Base-by-base conservation (phyloP, 345 rosid species). In the Lepidium didymum region DNA sequence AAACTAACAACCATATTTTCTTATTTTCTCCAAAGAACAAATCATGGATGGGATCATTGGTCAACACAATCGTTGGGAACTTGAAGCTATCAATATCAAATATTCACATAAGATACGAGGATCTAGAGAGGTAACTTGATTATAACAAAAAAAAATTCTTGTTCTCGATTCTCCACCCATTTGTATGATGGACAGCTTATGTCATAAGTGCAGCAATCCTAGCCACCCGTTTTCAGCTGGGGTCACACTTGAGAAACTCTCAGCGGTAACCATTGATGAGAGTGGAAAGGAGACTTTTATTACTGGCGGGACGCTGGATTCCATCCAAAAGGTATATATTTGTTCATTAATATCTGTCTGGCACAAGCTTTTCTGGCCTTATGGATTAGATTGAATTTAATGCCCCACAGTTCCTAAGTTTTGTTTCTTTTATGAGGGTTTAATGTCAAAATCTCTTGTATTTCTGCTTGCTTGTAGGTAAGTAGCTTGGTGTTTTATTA, bases 71-170 rank as follows among this genome's bases (percentile, higher is more conserved):
- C 67, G 82, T 94, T 72, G 99, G 99, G 74, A 94, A 94, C 79
- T 77, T 94, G 80, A 94, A 89, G 83, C 93, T 94, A 74, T 94
- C 97, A 56, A 86, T 94, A 73, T 87, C 99, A 77, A 89, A 91
- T 80, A 91, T 94, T 72, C 99, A 94, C 78, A 84, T 94, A 70
- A 85, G 99, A 89, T 94, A 94, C 56, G 99, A 94, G 75, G 99
- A 94, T 78, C 80, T 83, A 65, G 99, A 94, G 83, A 94, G 99
- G 99, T 89, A 78, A 58, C 58, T 42, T 23, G 36, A 49, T 23
- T 57, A 14, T 51, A 21, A 43, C 27, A 57, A 16, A 18, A 38
- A 2, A 19, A 3, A 16, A 19, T 47, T 61, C 60, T 43, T 64
- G 68, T 9, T 62, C 10, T 59, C 59, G 35, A 49, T 56, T 52